Conservation (phyloP, 1,284 basidiomycete species). For the Melanopsichium pennsylvanicum region DNA sequence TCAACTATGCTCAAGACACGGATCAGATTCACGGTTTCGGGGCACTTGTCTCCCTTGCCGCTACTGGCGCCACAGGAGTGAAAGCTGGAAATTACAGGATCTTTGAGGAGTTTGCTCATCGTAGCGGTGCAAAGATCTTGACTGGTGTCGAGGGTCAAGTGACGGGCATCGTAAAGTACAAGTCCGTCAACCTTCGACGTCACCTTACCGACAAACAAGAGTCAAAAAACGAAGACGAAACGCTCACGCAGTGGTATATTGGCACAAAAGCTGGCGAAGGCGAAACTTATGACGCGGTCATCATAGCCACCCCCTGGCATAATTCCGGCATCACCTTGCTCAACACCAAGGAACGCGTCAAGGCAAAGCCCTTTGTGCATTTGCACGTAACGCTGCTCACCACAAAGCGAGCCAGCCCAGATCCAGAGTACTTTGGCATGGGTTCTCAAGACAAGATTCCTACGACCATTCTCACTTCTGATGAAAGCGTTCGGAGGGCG, state of each 20-base stretch:
- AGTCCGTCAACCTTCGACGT: constrained; percentile 7
- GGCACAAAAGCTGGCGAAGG: constrained; percentile 57
- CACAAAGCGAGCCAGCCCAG: constrained; percentile 75
- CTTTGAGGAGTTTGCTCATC: constrained; percentile 81
- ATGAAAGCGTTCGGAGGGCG: constrained; percentile 47
- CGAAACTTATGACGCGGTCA: constrained; percentile 57
- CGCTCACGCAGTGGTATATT: constrained; percentile 51
- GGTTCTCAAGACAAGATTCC: constrained; percentile 71
- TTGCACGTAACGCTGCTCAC: constrained; percentile 88
- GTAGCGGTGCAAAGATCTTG: constrained; percentile 70
- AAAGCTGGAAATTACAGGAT: constrained; percentile 84
- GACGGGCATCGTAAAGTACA: constrained; percentile 56
- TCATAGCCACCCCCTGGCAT: constrained; percentile 63
- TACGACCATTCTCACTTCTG: constrained; percentile 74
- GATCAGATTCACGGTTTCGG: constrained; percentile 82
- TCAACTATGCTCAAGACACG: constrained; percentile 82
- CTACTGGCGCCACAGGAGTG: constrained; percentile 75
- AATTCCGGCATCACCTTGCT: constrained; percentile 58
- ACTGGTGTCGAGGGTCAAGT: constrained; percentile 54
- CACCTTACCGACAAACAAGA: background rate
- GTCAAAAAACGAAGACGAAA: background rate
- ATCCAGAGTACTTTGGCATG: constrained; percentile 76
- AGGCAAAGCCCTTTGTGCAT: constrained; percentile 77
- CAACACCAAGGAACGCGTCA: constrained; percentile 69
- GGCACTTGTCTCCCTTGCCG: constrained; percentile 77